phyloP scores from a whole-genome alignment of 2,329 filamentous ascomycete species.

The Penicillium sp. region DNA sequence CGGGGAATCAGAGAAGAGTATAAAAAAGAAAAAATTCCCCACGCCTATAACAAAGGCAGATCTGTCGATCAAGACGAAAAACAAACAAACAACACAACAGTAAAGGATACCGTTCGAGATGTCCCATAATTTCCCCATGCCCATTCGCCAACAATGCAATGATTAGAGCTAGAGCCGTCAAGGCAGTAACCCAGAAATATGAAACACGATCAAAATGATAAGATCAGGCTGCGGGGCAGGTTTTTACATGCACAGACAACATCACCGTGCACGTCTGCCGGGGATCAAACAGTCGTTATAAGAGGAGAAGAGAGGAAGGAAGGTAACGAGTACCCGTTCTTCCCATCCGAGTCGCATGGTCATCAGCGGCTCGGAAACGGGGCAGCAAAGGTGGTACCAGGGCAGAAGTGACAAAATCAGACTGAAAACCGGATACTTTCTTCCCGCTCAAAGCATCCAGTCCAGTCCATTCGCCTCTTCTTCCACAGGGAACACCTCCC shows the following conservation, averaged over 20 bases:
- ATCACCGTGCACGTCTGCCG: conserved; percentile 29
- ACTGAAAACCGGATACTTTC: not conserved
- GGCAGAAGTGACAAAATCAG: not conserved
- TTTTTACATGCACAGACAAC: conserved; percentile 26
- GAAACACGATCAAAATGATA: conserved; percentile 6
- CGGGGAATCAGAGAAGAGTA: conserved; percentile 3
- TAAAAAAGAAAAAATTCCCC: conserved; percentile 1
- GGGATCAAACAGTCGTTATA: conserved; percentile 20
- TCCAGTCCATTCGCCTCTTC: conserved; percentile 90
- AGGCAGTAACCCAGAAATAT: conserved; percentile 2
- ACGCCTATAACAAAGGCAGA: conserved; percentile 12
- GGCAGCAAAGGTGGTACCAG: conserved; percentile 1
- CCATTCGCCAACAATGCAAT: conserved; percentile 32
- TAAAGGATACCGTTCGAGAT: conserved; percentile 17
- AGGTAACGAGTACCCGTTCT: not conserved
- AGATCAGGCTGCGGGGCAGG: conserved; percentile 8
- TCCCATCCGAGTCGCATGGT: not conserved
- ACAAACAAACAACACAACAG: not conserved
- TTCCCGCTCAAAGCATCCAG: conserved; percentile 68
- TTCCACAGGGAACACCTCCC: conserved; percentile 91
- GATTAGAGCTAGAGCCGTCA: conserved; percentile 24
- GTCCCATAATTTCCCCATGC: conserved; percentile 29
- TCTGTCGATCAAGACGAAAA: conserved; percentile 18
- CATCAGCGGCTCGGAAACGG: conserved; percentile 9
- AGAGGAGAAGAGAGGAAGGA: not conserved